Conservation (phyloP, 768 basidiomycete species). For the Coprinellus aureogranulatus region DNA sequence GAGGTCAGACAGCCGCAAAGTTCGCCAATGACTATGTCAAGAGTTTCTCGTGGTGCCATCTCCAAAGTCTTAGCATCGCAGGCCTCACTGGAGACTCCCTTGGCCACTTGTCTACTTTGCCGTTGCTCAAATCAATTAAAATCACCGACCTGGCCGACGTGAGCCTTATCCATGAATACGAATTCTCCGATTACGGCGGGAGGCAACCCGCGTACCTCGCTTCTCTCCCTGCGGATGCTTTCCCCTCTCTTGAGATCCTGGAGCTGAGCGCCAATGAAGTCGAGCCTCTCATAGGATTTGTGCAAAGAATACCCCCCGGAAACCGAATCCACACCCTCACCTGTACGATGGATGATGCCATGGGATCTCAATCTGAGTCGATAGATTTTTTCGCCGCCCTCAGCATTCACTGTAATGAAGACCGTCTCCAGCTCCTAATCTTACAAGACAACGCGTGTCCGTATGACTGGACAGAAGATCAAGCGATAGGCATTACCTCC, state of each 20-base stretch:
- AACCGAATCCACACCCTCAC: not conserved
- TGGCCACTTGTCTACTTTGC: too few relatives aligned
- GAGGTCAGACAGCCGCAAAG: not conserved
- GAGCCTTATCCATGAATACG: not conserved
- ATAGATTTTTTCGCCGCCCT: not conserved
- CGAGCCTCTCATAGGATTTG: not conserved
- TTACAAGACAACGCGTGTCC: not conserved
- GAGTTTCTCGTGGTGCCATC: too few relatives aligned
- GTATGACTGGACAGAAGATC: not conserved
- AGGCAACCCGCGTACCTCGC: not conserved
- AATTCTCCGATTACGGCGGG: not conserved
- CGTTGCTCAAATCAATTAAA: too few relatives aligned
- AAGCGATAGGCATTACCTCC: not conserved
- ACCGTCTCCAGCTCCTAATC: not conserved
- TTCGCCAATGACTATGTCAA: too few relatives aligned
- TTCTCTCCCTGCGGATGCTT: not conserved
- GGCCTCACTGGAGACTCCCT: too few relatives aligned
- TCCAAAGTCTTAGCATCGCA: too few relatives aligned
- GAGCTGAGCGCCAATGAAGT: not conserved
- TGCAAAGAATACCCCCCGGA: not conserved
- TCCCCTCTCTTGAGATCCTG: not conserved
- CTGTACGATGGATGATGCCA: too few relatives aligned
- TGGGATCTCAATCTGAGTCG: too few relatives aligned
- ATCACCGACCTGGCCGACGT: not conserved
- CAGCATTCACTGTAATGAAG: not conserved